Conservation (phyloP, 2,329 filamentous ascomycete genomes). For the Botryotinia narcissicola region DNA sequence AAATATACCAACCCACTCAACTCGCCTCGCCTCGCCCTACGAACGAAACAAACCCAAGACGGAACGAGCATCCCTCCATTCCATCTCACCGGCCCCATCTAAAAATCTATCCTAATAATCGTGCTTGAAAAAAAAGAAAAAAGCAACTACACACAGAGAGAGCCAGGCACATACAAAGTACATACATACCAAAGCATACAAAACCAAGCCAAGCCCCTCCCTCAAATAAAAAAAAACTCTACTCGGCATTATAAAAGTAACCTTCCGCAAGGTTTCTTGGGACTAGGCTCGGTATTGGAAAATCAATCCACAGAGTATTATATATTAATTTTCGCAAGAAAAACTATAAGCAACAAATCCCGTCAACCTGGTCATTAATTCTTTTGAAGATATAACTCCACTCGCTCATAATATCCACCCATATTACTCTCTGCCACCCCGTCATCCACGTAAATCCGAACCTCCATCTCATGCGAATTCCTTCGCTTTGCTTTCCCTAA, state of each 20-base stretch:
- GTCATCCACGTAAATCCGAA: background rate
- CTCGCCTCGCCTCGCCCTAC: background rate
- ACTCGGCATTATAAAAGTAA: background rate
- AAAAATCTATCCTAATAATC: background rate
- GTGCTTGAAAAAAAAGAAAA: background rate
- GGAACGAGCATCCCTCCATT: background rate
- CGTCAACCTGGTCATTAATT: background rate
- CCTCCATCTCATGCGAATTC: background rate
- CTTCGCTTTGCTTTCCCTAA: background rate
- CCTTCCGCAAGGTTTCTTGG: background rate
- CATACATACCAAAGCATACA: too few relatives aligned
- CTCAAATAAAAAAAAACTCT: background rate
- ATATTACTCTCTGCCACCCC: background rate
- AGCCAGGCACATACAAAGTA: background rate
- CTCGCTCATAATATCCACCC: background rate
- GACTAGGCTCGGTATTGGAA: background rate
- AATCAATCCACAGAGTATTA: background rate
- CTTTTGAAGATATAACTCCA: slow-evolving; percentile 1
- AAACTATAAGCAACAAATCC: background rate
- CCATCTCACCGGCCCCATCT: background rate
- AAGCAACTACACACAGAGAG: background rate
- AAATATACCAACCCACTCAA: background rate
- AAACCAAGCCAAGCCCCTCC: background rate
- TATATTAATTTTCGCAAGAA: background rate
- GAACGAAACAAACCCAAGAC: slow-evolving; percentile 4